These are phyloP conservation scores for Miscanthus lutarioriparius DNA, from an alignment of 176 grass and related monocot genomes.

Conservation along the genomic window DNA sequence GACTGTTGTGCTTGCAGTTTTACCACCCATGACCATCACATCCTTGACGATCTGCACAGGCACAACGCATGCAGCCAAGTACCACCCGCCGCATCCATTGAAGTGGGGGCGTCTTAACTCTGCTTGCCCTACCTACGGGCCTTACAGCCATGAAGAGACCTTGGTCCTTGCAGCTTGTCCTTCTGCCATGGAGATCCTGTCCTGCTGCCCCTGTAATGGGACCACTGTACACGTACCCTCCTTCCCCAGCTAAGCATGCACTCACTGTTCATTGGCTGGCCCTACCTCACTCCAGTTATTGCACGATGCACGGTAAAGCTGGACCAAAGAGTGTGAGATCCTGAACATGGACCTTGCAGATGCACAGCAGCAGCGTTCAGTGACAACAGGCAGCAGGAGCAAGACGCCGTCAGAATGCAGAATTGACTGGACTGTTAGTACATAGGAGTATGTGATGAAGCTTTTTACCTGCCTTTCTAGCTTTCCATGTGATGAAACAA, in stretches of 20 bases:
- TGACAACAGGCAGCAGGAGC: neutral
- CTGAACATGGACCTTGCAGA: neutral
- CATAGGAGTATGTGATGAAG: neutral
- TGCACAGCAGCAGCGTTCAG: neutral
- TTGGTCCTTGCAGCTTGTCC: constrained; percentile 10
- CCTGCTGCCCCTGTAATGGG: neutral
- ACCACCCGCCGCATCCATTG: constrained; percentile 14
- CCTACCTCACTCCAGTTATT: neutral
- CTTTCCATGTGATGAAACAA: neutral
- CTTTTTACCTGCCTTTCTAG: neutral
- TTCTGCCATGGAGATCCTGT: constrained; percentile 26
- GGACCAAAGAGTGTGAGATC: neutral
- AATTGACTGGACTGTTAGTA: neutral
- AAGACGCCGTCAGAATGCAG: neutral
- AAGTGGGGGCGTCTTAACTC: constrained; percentile 10
- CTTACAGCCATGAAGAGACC: constrained; percentile 3
- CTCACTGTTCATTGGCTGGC: neutral
- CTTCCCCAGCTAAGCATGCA: neutral
- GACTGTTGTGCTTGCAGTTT: neutral
- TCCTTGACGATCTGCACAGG: neutral
- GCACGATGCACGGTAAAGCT: neutral
- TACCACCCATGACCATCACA: neutral
- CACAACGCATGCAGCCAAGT: neutral
- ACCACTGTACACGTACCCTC: neutral
- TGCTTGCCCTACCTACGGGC: neutral